Evolutionary conservation across 352 stramenopile genomes (phyloP), one percentile per base, ranked within the genome.

Genomic region (Globisporangium ultimum): DNA sequence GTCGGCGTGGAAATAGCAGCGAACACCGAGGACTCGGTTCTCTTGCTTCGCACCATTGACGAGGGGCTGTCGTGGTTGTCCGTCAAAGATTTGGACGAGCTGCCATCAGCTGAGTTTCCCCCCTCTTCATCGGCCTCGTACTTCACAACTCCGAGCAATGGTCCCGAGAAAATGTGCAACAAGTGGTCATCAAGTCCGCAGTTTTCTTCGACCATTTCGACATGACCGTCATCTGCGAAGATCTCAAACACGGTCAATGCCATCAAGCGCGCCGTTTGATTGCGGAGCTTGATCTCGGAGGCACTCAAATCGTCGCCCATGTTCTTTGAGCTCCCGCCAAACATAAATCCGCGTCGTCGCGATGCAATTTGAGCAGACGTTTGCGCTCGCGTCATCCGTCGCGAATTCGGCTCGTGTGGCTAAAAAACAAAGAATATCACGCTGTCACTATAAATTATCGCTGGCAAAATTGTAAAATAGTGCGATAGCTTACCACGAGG

Each of bases 81-180:
- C 3, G 55, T 22, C 36, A 74, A 54, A 40, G 67, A 68, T 22
- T 64, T 61, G 0, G 64, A 61, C 17, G 67, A 59, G 13, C 61
- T 55, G 2, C 56, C 32, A 2, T 63, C 42, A 46, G 28, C 55
- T 7, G 43, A 60, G 4, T 45, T 32, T 34, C 58, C 45, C 15
- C 52, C 57, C 42, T 64, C 68, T 18, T 55, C 54, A 3, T 60
- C 58, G 15, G 70, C 61, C 48, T 87, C 71, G 38, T 78, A 88
- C 22, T 79, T 78, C 28, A 87, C 79, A 20, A 93, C 60, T 2
- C 83, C 78, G 17, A 93, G 76, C 13, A 89, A 53, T 2, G 83
- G 83, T 2, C 80, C 83, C 0, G 83, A 87, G 54, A 90, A 93
- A 42, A 89, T 60, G 56, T 91, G 77, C 6, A 91, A 64, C 36